phyloP scores from a whole-genome alignment of 495 filamentous ascomycete genomes.

The Penicillium riverlandense region DNA sequence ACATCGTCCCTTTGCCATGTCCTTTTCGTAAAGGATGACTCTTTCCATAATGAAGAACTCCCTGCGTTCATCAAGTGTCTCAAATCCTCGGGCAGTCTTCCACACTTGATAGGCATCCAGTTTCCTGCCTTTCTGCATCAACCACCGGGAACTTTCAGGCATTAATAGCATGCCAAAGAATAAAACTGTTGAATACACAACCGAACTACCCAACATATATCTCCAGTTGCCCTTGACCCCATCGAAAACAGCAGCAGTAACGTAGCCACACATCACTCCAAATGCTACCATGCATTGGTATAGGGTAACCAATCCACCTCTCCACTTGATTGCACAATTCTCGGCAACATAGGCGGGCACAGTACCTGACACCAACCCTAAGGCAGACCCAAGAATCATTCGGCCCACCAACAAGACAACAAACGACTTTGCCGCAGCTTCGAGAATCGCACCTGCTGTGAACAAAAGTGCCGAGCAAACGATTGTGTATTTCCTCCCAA shows the following conservation, averaged over 20 bases:
- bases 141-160: neutral
- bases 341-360: neutral
- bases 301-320: neutral
- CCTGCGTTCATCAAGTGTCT: neutral
- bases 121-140: neutral
- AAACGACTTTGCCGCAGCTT: conserved; percentile 1
- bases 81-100: neutral
- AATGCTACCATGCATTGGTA: neutral
- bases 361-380: neutral
- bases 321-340: neutral
- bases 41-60: neutral
- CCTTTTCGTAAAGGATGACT: neutral
- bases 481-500: conserved; percentile 1
- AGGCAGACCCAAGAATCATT: neutral
- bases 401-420: neutral
- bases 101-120: neutral
- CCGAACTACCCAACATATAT: neutral
- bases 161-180: neutral
- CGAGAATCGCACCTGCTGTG: neutral
- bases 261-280: neutral
- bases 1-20: neutral
- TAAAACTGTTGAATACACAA: neutral
- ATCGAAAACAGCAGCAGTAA: neutral
- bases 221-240: neutral
- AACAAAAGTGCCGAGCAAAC: neutral